phyloP scores from a whole-genome alignment of 2,329 filamentous ascomycete species.

The Ilyonectria destructans region DNA sequence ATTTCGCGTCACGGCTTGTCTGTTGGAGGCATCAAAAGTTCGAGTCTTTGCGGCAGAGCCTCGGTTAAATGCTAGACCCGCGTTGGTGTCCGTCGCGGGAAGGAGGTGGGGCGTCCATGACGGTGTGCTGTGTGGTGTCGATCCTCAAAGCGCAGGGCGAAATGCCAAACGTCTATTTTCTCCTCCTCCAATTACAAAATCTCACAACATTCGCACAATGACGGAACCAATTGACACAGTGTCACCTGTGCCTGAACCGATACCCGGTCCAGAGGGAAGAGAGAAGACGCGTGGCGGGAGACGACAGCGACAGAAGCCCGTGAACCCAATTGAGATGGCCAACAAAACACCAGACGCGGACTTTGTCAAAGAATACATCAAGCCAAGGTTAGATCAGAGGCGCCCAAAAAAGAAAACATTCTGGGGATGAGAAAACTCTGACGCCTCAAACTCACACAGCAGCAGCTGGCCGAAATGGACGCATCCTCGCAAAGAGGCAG shows the following conservation, averaged over 20 bases:
- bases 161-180: conserved; percentile 5
- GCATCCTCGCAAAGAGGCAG: conserved; percentile 62
- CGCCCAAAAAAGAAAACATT: neutral
- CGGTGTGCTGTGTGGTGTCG: conserved; percentile 11
- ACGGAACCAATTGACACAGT: conserved; percentile 12
- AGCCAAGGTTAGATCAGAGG: conserved; percentile 58
- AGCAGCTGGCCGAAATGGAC: conserved; percentile 63
- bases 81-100: neutral
- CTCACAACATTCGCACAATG: conserved; percentile 28
- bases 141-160: neutral
- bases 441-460: conserved; percentile 5
- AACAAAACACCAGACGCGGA: conserved; percentile 64
- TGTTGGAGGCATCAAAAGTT: conserved; percentile 41
- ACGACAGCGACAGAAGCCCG: conserved; percentile 37
- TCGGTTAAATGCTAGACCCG: conserved; percentile 24
- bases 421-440: conserved; percentile 8
- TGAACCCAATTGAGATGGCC: conserved; percentile 63
- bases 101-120: conserved; percentile 10
- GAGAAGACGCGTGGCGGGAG: conserved; percentile 32
- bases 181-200: neutral
- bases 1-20: conserved; percentile 19
- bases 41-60: conserved; percentile 28
- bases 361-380: conserved; percentile 66
- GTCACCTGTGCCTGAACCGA: neutral
- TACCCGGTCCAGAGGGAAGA: conserved; percentile 11